phyloP scores from a whole-genome alignment of 208 protist genomes.

The Jaenimonas drosophilae region DNA sequence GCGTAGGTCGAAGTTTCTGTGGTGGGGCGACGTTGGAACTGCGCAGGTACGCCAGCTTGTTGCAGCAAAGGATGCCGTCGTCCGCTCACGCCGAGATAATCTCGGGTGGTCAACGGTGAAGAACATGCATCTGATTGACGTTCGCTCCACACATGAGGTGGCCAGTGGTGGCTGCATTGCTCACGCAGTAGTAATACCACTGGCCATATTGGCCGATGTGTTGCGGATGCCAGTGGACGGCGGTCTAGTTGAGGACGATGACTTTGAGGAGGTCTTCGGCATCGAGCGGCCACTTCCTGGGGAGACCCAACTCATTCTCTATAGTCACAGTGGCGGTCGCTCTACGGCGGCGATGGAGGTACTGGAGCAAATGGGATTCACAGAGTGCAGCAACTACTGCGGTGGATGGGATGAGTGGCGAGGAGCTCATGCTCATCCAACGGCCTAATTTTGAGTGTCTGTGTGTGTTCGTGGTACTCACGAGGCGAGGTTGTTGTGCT shows the following conservation, averaged over 20 bases:
- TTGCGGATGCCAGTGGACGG: constrained; percentile 17
- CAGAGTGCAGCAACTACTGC: constrained; percentile 29
- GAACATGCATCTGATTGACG: constrained; percentile 47
- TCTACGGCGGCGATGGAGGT: constrained; percentile 55
- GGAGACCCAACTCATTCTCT: constrained; percentile 50
- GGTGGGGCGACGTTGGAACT: no score
- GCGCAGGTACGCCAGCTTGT: no score
- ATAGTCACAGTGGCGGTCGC: constrained; percentile 61
- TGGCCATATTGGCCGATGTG: constrained; percentile 34
- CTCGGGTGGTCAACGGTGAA: constrained; percentile 9
- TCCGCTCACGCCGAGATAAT: no score
- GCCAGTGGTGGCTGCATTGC: constrained; percentile 54
- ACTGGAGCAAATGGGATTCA: constrained; percentile 48
- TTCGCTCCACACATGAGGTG: constrained; percentile 67
- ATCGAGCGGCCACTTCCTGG: constrained; percentile 22
- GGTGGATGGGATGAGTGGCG: constrained; percentile 64
- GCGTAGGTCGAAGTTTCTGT: no score
- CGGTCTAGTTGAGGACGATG: constrained; percentile 25
- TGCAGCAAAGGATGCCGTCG: constrained; percentile 21
- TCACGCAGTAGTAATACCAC: constrained; percentile 52
- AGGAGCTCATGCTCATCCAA: background rate
- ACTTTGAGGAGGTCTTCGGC: constrained; percentile 40
- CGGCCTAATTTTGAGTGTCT: no score
- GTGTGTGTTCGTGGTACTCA: no score
- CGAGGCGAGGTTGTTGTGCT: no score